Percentiles rank a stretch among this genome's conserved stretches.
Evolutionary conservation across 306 rosid genomes (phyloP).

Genomic region (Echinosophora koreensis): DNA sequence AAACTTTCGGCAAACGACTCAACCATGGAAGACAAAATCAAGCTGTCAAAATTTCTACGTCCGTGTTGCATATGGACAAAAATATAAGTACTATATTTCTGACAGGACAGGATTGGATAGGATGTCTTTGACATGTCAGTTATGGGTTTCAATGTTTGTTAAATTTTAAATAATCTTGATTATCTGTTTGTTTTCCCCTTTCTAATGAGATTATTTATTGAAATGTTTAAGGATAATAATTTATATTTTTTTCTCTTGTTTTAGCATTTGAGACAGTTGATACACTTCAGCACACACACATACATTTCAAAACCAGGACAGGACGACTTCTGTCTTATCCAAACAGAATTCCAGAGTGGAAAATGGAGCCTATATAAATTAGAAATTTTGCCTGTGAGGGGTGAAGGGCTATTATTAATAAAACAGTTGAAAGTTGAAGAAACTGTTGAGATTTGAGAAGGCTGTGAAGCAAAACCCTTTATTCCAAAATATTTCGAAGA

Average conservation of each 20-base stretch:
- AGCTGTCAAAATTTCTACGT: background rate
- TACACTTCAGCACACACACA: background rate
- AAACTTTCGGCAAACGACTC: background rate
- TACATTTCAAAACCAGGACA: background rate
- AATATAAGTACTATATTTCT: background rate
- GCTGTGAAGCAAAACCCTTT: constrained; percentile 9
- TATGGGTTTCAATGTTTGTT: background rate
- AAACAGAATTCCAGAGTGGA: background rate
- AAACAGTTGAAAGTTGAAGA: constrained; percentile 4
- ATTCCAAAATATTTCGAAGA: constrained; percentile 32
- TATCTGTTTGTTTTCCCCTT: background rate
- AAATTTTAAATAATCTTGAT: background rate
- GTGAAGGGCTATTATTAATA: background rate
- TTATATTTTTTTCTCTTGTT: background rate
- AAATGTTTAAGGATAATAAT: background rate
- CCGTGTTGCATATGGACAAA: background rate
- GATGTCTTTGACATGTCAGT: background rate
- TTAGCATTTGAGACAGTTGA: constrained; percentile 18
- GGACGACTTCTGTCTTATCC: background rate
- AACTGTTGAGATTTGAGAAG: background rate
- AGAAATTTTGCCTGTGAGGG: background rate
- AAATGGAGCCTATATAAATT: constrained; percentile 4
- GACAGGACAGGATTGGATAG: background rate
- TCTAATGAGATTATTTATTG: background rate
- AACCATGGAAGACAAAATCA: background rate